Base-by-base conservation (phyloP, 2,329 filamentous ascomycete genomes). In the Lecanicillium sp. region DNA sequence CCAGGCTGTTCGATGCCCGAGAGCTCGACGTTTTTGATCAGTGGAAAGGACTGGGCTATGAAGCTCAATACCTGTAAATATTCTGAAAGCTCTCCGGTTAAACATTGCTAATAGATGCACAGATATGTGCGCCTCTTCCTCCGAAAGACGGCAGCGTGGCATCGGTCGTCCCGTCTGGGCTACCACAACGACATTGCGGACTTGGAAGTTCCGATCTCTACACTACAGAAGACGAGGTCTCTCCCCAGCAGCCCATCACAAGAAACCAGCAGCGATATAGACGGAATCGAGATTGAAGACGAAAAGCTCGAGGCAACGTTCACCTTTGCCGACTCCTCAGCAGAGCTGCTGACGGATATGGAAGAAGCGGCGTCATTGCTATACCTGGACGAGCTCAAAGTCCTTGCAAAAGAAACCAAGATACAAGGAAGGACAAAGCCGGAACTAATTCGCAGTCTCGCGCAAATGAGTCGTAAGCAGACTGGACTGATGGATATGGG, bases 61-160 rank as follows among this genome's bases (percentile, higher is more conserved):
- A 96, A 61, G 78, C 88, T 15, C 90, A 97, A 59, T 97, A 95
- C 65, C 67, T 98, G 81, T 96, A 74, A 60, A 84, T 64, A 11
- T 19, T 27, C 17, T 36, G 17, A 12, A 45, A 36, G 17, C 5
- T 2, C 19, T 21, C 12, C 44, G 2, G 7, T 38, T 19, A 5
- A 30, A 30, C n/a, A 17, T 40, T 24, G 27, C 54, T 58, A 43
- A 56, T 50, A 39, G 39, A 24, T 14, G 15, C 24, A 35, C 52
- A 91, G 87, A 61, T 95, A 96, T 67, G 90, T 97, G 12, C 83
- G 93, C 19, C 71, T 98, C 2, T 98, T 98, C 60, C 73, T 98
- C 3, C 83, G 93, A 39, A 98, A 98, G 64, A 89, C 88, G 1
- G 86, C 87, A 19, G 83, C 83, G 2, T 98, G 93, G 93, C 90